Base-by-base conservation (phyloP, 2,329 filamentous ascomycete genomes). In the Talaromyces sp. region DNA sequence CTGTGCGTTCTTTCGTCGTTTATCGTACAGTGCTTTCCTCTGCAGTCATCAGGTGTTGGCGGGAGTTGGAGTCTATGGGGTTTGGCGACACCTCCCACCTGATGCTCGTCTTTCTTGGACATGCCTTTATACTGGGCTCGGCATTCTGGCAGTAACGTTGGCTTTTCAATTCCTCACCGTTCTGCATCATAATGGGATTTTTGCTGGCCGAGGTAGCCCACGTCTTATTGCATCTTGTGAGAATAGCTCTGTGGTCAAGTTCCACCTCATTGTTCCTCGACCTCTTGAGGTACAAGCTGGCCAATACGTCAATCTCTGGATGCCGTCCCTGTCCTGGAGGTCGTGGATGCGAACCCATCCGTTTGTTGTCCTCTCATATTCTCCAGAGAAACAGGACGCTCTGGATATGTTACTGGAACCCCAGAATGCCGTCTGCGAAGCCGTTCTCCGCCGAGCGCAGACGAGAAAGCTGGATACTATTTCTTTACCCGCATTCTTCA, bases 381-480 rank as follows among this genome's bases (percentile, higher is more conserved):
- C 65, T 8, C 43, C 9, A 14, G 57, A 56, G n/a, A 62, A 58
- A 38, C 66, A 69, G 58, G 62, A 63, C 19, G 65, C 59, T 35
- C 51, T 76, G n/a, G 65, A 75, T 48, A 66, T 76, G 54, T 64
- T 76, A 7, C 64, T 75, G 2, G 50, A 74, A 59, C 65, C 68
- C 59, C 61, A 60, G 3, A 35, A 27, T 56, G 54, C 10, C 3
- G 12, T 56, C 26, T 56, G n/a, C 19, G 7, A n/a, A 38, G 59
- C 56, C 65, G 69, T 56, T 64, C 74, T 12, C 69, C 69, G n/a
- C 54, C 62, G 53, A 59, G 71, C 55, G 62, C 75, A 55, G 46
- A 57, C 50, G 24, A 63, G 57, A 26, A 53, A 46, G 17, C 55
- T 24, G 12, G 21, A 21, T 32, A 59, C 53, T 24, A 60, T 38